Percentiles rank a stretch among this genome's conserved stretches.
These are phyloP conservation scores for Raffaelea albimanens DNA, from an alignment of 2,329 filamentous ascomycete genomes.

Conservation along the genomic window DNA sequence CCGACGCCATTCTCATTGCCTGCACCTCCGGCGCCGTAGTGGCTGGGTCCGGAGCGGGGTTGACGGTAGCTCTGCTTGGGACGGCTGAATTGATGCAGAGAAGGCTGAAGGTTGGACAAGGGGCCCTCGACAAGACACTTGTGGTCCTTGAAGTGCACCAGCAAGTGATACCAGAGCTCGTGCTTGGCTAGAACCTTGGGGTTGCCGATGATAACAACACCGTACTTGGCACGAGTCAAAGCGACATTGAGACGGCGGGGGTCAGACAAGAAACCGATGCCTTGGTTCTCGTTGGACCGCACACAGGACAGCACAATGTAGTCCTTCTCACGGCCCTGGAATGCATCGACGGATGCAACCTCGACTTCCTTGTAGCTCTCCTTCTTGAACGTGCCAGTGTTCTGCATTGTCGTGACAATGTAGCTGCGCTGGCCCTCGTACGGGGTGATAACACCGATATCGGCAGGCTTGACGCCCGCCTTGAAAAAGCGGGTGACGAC, in stretches of 20 bases:
- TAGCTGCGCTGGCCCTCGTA: constrained; percentile 98
- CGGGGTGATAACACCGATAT: constrained; percentile 96
- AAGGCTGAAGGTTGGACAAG: constrained; percentile 90
- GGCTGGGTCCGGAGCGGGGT: constrained; percentile 64
- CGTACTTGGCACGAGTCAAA: constrained; percentile 92
- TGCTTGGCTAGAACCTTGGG: constrained; percentile 97
- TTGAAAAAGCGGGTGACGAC: constrained; percentile 98
- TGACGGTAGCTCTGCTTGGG: constrained; percentile 91
- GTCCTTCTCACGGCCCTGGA: constrained; percentile 98
- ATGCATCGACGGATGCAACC: constrained; percentile 95
- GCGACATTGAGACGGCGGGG: constrained; percentile 95
- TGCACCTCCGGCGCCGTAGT: background rate
- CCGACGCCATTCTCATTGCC: constrained; percentile 25
- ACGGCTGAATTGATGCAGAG: constrained; percentile 85
- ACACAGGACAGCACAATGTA: constrained; percentile 98
- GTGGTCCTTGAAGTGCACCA: constrained; percentile 93
- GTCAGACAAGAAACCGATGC: constrained; percentile 97
- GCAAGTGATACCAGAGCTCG: constrained; percentile 90
- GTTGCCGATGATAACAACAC: constrained; percentile 91
- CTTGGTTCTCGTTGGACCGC: constrained; percentile 96
- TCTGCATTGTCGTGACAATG: constrained; percentile 99
- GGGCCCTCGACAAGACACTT: constrained; percentile 95
- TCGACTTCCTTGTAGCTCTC: constrained; percentile 98
- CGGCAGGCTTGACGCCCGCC: constrained; percentile 84
- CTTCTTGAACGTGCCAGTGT: constrained; percentile 94